These are phyloP conservation scores for Phylloporus scabripes DNA, from an alignment of 768 basidiomycete genomes.

Conservation along the genomic window DNA sequence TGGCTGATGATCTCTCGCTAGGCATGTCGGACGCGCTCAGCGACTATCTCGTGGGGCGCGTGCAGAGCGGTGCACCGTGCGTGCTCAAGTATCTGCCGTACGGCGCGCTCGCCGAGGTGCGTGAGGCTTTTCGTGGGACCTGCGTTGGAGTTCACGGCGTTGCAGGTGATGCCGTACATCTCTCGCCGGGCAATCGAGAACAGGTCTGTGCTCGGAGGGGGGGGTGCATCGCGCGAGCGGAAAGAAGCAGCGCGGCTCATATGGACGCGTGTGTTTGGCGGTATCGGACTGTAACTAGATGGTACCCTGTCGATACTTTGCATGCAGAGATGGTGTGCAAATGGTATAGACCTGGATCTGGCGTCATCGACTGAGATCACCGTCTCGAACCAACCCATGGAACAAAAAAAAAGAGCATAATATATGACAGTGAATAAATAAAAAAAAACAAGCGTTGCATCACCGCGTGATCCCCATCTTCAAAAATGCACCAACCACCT, in stretches of 20 bases:
- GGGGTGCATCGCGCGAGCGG: conserved; percentile 46
- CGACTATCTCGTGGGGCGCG: conserved; percentile 56
- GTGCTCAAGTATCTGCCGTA: conserved; percentile 84
- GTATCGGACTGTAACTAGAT: conserved; percentile 16
- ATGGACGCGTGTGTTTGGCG: conserved; percentile 31
- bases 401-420: background rate
- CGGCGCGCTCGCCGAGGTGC: conserved; percentile 61
- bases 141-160: background rate
- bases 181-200: conserved; percentile 89
- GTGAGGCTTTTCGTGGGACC: background rate
- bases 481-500: conserved; percentile 78
- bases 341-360: too few relatives aligned
- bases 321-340: too few relatives aligned
- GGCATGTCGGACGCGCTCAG: conserved; percentile 87
- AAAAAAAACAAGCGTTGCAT: background rate
- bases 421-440: background rate
- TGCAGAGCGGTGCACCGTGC: conserved; percentile 52
- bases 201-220: conserved; percentile 76
- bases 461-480: conserved; percentile 81
- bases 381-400: too few relatives aligned
- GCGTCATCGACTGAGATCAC: too few relatives aligned
- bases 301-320: background rate
- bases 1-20: conserved; percentile 21
- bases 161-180: conserved; percentile 84
- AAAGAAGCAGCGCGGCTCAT: conserved; percentile 25